phyloP scores from a whole-genome alignment of 805 yeast genomes.

The Suhomyces prunicola region DNA sequence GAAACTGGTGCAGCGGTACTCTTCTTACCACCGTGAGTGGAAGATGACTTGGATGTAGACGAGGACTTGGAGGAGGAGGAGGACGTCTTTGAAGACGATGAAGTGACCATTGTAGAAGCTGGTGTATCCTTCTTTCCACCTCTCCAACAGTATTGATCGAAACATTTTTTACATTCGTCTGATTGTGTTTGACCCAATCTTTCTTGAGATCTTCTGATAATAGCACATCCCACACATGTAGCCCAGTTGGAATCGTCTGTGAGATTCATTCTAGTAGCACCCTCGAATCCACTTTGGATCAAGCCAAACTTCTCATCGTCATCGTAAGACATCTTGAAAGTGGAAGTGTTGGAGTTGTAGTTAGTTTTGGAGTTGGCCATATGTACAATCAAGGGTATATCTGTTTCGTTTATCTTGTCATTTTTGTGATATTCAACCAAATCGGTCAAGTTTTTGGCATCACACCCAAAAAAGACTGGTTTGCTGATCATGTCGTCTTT shows the following conservation, averaged over 20 bases:
- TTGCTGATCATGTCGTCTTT: constrained; percentile 18
- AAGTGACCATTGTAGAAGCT: constrained; percentile 2
- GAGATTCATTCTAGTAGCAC: constrained; percentile 16
- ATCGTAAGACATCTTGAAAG: constrained; percentile 21
- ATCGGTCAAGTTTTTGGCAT: constrained; percentile 19
- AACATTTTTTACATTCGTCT: constrained; percentile 20
- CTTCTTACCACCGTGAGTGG: not conserved
- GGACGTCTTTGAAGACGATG: not conserved
- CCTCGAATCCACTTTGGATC: constrained; percentile 21
- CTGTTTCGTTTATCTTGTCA: constrained; percentile 20
- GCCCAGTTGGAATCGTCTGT: constrained; percentile 19
- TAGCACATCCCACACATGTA: constrained; percentile 25
- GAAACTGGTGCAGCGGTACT: not conserved
- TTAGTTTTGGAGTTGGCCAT: constrained; percentile 15
- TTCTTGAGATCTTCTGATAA: constrained; percentile 23
- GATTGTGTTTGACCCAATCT: constrained; percentile 18
- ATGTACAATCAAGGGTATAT: constrained; percentile 23
- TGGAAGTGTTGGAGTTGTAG: constrained; percentile 20
- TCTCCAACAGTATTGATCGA: constrained; percentile 20
- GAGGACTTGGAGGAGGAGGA: constrained; percentile 1
- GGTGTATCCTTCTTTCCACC: constrained; percentile 16
- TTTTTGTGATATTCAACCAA: constrained; percentile 18
- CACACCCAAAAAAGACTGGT: constrained; percentile 29
- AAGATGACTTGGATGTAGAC: not conserved
- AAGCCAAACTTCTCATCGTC: constrained; percentile 12